Evolutionary conservation across 805 yeast species (phyloP).

Genomic region (Pichia scutulata): DNA sequence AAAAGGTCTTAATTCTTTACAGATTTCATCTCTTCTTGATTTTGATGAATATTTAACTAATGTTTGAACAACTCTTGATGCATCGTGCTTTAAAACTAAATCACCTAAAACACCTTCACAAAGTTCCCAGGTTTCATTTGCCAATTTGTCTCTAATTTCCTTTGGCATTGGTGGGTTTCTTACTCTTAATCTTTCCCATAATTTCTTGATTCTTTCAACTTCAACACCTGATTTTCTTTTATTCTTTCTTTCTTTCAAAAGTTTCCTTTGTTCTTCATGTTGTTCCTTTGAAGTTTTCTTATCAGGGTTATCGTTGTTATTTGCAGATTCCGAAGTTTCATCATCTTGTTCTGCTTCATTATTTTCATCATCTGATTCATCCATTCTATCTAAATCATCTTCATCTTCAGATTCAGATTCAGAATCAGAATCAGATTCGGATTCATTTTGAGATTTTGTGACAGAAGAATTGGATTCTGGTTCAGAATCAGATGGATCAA

Average conservation of each 20-base stretch:
- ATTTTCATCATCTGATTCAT: constrained; percentile 20
- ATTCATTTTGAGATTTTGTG: constrained; percentile 14
- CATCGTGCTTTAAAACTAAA: constrained; percentile 89
- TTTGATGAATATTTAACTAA: constrained; percentile 78
- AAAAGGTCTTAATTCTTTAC: constrained; percentile 61
- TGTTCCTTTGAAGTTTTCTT: constrained; percentile 53
- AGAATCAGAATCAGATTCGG: constrained; percentile 9
- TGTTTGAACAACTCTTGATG: constrained; percentile 93
- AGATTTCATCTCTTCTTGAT: constrained; percentile 67
- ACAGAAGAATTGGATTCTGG: constrained; percentile 10
- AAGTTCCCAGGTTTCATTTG: constrained; percentile 79
- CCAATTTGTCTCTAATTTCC: constrained; percentile 64
- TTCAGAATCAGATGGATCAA: constrained; percentile 18
- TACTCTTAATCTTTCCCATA: constrained; percentile 90
- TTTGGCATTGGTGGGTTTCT: constrained; percentile 76
- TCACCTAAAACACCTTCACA: constrained; percentile 73
- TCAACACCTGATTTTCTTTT: constrained; percentile 81
- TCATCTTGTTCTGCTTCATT: constrained; percentile 23
- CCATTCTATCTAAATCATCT: constrained; percentile 25
- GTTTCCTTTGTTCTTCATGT: constrained; percentile 76
- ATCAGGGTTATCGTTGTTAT: constrained; percentile 20
- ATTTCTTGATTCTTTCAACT: constrained; percentile 72
- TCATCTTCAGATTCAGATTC: constrained; percentile 18
- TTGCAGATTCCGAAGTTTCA: constrained; percentile 20
- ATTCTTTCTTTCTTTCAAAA: constrained; percentile 75